These are phyloP conservation scores for Hygrophila difformis DNA, from an alignment of 257 asterid genomes.

Conservation along the genomic window DNA sequence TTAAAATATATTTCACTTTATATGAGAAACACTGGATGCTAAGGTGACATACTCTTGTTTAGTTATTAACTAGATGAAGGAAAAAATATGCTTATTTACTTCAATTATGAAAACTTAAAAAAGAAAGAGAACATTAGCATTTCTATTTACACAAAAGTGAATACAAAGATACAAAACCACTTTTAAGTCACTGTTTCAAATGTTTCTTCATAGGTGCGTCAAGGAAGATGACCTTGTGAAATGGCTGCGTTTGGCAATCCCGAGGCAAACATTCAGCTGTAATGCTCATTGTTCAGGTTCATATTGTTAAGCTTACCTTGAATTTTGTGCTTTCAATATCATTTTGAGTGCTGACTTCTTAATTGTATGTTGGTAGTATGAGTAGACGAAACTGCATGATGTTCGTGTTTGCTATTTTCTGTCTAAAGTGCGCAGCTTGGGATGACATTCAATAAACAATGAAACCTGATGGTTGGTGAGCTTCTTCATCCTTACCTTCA, in stretches of 20 bases:
- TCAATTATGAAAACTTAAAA: no score
- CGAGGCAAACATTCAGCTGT: conserved; percentile 49
- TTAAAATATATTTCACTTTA: conserved; percentile 58
- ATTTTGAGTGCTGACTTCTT: neutral
- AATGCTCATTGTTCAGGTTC: conserved; percentile 94
- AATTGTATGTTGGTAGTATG: neutral
- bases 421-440: neutral
- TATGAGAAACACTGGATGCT: conserved; percentile 10
- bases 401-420: no score
- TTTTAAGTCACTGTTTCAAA: neutral
- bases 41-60: no score
- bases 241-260: conserved; percentile 34
- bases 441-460: neutral
- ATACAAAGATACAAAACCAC: no score
- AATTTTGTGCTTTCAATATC: conserved; percentile 7
- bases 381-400: neutral
- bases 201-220: conserved; percentile 64
- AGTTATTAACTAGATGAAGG: no score
- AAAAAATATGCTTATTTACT: no score
- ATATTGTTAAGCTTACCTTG: conserved; percentile 13
- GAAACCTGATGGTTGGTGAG: conserved; percentile 16
- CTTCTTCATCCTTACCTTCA: neutral
- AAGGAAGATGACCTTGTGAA: conserved; percentile 59
- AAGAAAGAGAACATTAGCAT: no score
- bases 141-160: no score